These are phyloP conservation scores for Nakataea oryzae DNA, from an alignment of 2,329 filamentous ascomycete species.

Conservation along the genomic window DNA sequence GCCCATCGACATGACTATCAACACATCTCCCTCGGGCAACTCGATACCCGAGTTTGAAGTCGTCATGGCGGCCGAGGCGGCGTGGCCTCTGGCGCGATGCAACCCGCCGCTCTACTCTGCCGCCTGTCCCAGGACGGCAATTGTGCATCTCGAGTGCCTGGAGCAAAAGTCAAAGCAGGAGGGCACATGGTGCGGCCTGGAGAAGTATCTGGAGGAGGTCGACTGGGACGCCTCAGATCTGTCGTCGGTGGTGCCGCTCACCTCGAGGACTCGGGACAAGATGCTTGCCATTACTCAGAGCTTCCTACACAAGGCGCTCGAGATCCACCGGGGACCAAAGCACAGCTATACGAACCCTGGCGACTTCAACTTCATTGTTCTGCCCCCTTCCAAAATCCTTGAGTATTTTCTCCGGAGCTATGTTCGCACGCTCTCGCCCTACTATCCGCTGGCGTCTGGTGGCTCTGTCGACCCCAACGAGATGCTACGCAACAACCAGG, in stretches of 20 bases:
- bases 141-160: slow-evolving; percentile 39
- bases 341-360: slow-evolving; percentile 24
- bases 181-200: slow-evolving; percentile 33
- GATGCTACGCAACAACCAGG: slow-evolving; percentile 55
- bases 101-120: slow-evolving; percentile 33
- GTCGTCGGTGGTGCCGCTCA: slow-evolving; percentile 33
- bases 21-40: slow-evolving; percentile 14
- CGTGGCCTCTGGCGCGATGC: slow-evolving; percentile 41
- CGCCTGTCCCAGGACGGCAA: slow-evolving; percentile 36
- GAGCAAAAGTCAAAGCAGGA: slow-evolving; percentile 38
- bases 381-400: slow-evolving; percentile 55
- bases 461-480: slow-evolving; percentile 56
- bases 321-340: slow-evolving; percentile 49
- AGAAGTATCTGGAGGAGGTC: slow-evolving; percentile 26
- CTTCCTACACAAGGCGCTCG: slow-evolving; percentile 60
- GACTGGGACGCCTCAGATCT: slow-evolving; percentile 24
- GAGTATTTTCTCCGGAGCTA: slow-evolving; percentile 59
- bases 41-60: slow-evolving; percentile 34
- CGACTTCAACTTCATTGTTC: slow-evolving; percentile 49
- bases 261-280: slow-evolving; percentile 48
- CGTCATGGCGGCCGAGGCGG: slow-evolving; percentile 34
- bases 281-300: slow-evolving; percentile 62
- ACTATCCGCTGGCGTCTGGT: slow-evolving; percentile 51
- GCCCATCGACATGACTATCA: slow-evolving; percentile 17
- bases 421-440: slow-evolving; percentile 54